Conservation (phyloP, 2,329 filamentous ascomycete genomes). For the Scorias spongiosa region DNA sequence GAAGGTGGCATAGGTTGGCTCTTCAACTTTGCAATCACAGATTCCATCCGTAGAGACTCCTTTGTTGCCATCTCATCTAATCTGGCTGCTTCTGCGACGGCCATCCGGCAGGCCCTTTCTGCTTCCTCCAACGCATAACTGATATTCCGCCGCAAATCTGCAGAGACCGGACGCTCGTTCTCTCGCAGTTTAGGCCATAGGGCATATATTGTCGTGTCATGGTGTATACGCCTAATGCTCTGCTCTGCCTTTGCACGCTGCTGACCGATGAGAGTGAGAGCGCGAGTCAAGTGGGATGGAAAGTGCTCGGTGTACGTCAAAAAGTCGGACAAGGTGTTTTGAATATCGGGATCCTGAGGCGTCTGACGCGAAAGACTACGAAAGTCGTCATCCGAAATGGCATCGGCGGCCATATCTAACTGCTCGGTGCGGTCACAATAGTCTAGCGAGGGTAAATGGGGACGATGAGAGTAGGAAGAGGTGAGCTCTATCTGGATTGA, state of each 20-base stretch:
- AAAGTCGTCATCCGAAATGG: conserved; percentile 13
- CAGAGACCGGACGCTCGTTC: conserved; percentile 35
- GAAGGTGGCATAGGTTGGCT: conserved; percentile 45
- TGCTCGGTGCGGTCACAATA: not conserved
- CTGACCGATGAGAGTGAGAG: conserved; percentile 44
- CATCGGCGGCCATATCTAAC: conserved; percentile 7
- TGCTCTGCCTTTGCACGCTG: conserved; percentile 30
- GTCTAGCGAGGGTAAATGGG: too few species aligned
- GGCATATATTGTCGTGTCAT: conserved; percentile 33
- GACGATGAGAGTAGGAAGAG: too few species aligned
- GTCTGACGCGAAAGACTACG: conserved; percentile 19
- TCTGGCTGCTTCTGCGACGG: conserved; percentile 19
- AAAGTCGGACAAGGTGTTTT: conserved; percentile 51
- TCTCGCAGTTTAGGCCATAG: conserved; percentile 35
- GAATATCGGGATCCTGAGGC: conserved; percentile 42
- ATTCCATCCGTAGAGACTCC: conserved; percentile 37
- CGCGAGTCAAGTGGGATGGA: conserved; percentile 48
- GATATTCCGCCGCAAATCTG: conserved; percentile 38
- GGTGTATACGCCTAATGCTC: conserved; percentile 30
- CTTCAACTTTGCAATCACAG: conserved; percentile 47
- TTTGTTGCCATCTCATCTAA: conserved; percentile 20
- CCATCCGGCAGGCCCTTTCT: conserved; percentile 19
- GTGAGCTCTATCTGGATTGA: too few species aligned
- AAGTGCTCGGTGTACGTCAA: conserved; percentile 57
- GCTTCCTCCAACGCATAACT: conserved; percentile 32